Evolutionary conservation across 768 basidiomycete genomes (phyloP), one percentile per base, ranked within the genome.

Genomic region (Gymnopilus junonius): DNA sequence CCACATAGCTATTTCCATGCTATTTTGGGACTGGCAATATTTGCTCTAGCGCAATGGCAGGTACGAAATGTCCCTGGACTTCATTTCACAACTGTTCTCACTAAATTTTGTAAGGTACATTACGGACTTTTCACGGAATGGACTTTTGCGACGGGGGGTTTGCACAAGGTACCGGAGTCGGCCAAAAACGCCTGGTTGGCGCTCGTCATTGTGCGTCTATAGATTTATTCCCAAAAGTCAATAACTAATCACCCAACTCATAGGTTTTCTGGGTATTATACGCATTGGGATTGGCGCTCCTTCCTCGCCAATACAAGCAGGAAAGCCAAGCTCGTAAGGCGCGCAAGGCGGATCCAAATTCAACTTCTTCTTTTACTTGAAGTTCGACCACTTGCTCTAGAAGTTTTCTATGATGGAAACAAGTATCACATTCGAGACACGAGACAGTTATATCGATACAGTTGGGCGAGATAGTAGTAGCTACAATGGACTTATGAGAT

Each of bases 1-100:
- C 79, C 82, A 32, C 86, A 81, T 48, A 85, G 84, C 67, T 88
- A 85, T 73, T 58, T 83, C 29, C 87, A 89, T 65, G 84, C 80
- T 8, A 58, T 82, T 3, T 67, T 89, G 23, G 88, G 88, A 1
- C 70, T 88, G 7, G 72, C 75, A 0, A 88, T 87, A 55, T 76
- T 90, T 54, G 81, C 74, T 1, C 72, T 88, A 23, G 84, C 86
- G 2, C 82, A 81, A 31, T 86, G 80, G 61, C 82, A 85, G 77
- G 83, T 83, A 53, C 68, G 62, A 6, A 29, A 37, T 39, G 34
- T 43, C 40, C 25, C 37, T 46, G 46, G 12, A 42, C 12, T 40
- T 65, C 32, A 20, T 50, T 32, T 34, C 42, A 43, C 34, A 20
- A 25, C 50, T 60, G 29, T 42, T 25, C 21, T 27, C 21, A 50